phyloP scores from a whole-genome alignment of 192 early-diverging fungal species.

The Backusella luteola region DNA sequence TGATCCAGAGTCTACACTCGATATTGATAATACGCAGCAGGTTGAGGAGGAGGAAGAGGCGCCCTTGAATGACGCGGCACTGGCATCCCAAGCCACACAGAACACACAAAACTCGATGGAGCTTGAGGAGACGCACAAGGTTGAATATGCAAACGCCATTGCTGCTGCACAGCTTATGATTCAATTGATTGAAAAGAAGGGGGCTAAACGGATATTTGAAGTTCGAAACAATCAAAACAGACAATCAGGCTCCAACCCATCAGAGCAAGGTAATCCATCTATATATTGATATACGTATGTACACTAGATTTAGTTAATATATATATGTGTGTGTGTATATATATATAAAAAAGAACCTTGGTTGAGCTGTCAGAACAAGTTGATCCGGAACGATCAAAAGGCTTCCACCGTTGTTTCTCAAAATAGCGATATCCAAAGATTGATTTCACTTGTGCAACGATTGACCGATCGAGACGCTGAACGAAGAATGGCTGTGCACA shows the following conservation, averaged over 20 bases:
- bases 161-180: constrained; percentile 20
- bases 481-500: constrained; percentile 32
- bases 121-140: background rate
- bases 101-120: background rate
- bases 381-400: constrained; percentile 10
- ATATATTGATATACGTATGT: background rate
- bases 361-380: constrained; percentile 14
- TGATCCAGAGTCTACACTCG: constrained; percentile 27
- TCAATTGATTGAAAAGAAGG: constrained; percentile 27
- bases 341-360: constrained; percentile 20
- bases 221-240: constrained; percentile 16
- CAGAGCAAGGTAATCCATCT: background rate
- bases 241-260: background rate
- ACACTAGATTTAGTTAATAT: background rate
- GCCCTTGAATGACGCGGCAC: background rate
- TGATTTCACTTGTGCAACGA: constrained; percentile 23
- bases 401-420: constrained; percentile 6
- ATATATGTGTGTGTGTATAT: background rate
- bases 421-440: constrained; percentile 26
- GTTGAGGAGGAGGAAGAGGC: constrained; percentile 14
- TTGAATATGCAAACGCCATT: constrained; percentile 9
- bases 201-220: constrained; percentile 25
- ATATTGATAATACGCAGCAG: constrained; percentile 22
- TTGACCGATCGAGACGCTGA: constrained; percentile 30
- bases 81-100: background rate